A percentile compares a stretch with the other conserved stretches of the same genome.
These are phyloP conservation scores for Bruguiera parviflora DNA, from an alignment of 345 rosid genomes.

Conservation along the genomic window DNA sequence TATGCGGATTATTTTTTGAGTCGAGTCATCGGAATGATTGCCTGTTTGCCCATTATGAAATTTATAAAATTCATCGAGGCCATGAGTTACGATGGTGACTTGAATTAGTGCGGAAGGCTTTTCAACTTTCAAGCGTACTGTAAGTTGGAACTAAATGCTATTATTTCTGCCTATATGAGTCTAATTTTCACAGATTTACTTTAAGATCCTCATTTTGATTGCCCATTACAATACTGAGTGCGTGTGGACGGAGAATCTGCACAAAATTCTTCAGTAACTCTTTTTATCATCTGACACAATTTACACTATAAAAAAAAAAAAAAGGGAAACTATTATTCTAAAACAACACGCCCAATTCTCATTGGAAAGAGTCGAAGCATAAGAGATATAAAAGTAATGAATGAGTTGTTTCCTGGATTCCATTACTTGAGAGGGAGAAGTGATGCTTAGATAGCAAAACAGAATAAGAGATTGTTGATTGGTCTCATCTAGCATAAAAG, in stretches of 20 bases:
- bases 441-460: constrained; percentile 30
- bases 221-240: not conserved
- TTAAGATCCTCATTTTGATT: no score
- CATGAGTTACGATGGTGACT: no score
- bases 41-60: no score
- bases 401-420: constrained; percentile 41
- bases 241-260: constrained; percentile 17
- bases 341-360: constrained; percentile 8
- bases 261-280: not conserved
- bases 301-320: constrained; percentile 14
- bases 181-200: no score
- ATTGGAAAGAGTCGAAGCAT: constrained; percentile 19
- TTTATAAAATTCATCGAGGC: no score
- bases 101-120: no score
- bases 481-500: constrained; percentile 1
- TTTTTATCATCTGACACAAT: constrained; percentile 10
- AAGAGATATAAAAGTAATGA: not conserved
- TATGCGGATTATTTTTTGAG: no score
- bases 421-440: constrained; percentile 30
- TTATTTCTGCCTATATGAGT: no score
- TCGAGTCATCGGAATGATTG: no score
- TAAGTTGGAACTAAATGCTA: no score
- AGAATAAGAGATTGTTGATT: constrained; percentile 17
- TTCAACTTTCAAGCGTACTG: no score
- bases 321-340: constrained; percentile 16